These are phyloP conservation scores for Psilocybe tampanensis DNA, from an alignment of 768 basidiomycete genomes.

Conservation along the genomic window DNA sequence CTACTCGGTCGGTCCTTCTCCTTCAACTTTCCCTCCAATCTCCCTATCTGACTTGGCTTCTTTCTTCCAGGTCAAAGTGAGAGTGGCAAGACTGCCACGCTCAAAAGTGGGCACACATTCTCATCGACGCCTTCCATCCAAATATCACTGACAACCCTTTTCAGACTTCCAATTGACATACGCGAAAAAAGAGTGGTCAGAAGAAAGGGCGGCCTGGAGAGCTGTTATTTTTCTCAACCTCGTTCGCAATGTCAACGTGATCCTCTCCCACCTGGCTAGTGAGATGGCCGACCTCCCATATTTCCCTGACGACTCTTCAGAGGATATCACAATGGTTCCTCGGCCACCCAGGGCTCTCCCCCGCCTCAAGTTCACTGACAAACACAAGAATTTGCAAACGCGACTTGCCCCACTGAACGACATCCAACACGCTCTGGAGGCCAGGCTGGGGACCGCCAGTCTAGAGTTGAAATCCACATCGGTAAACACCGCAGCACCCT, in stretches of 20 bases:
- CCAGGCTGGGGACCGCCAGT: constrained; percentile 58
- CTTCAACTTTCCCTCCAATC: constrained; percentile 3
- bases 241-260: constrained; percentile 68
- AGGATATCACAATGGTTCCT: constrained; percentile 32
- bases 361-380: constrained; percentile 57
- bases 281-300: constrained; percentile 54
- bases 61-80: constrained; percentile 58
- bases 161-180: constrained; percentile 78
- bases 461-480: constrained; percentile 48
- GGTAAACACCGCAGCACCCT: constrained; percentile 43
- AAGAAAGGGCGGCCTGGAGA: constrained; percentile 73
- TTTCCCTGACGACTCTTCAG: constrained; percentile 41
- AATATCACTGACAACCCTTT: not conserved
- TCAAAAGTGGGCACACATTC: constrained; percentile 57
- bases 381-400: constrained; percentile 59
- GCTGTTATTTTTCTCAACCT: constrained; percentile 80
- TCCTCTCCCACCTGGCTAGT: constrained; percentile 56
- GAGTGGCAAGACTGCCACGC: constrained; percentile 78
- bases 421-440: constrained; percentile 63
- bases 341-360: constrained; percentile 40
- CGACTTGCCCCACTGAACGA: constrained; percentile 59
- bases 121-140: not conserved
- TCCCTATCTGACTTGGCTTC: constrained; percentile 5
- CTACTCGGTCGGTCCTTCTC: constrained; percentile 53
- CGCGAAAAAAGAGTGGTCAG: constrained; percentile 67